Evolutionary conservation across 768 basidiomycete species (phyloP), one percentile per base, ranked within the genome.

Genomic region (Hygrocybe punicea): DNA sequence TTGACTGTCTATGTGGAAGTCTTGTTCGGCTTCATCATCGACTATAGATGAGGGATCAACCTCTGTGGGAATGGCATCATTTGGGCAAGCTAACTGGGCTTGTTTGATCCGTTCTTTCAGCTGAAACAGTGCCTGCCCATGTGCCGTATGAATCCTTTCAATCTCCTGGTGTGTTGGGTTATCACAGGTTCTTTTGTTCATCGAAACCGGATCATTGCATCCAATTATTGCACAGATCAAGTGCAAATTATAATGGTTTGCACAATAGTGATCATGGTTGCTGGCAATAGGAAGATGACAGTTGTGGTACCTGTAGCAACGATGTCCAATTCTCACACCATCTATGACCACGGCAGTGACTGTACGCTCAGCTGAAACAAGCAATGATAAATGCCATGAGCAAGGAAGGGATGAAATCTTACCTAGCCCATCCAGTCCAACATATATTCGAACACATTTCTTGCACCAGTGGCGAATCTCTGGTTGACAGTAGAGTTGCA

Each of bases 391-490:
- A 29, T 29, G 8, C 29, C 29, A 8, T 4, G 29, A 29, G 8
- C 8, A 29, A 29, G 4, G 8, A 29, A 29, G 59, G 17, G 17
- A 29, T 42, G 46, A 34, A 55, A 11, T 33, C 53, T 11, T 51
- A 57, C 44, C 50, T 63, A 58, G 47, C 7, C 47, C 39, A n/a
- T 39, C 46, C 14, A 62, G 61, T 3, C 62, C 58, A 2, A 62
- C 49, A 29, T 61, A 45, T 10, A 65, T 46, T 33, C 57, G 59
- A 42, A 63, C 66, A 58, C 71, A 72, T 0, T 59, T 42, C 19
- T 69, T 52, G 57, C 71, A 74, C 1, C 61, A 61, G 58, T 73
- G 72, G 39, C 58, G 64, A 67, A 68, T 71, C 9, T 59, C 65
- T 25, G 66, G 62, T 52, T 73, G 71, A 0, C 72, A 68, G 8